Evolutionary conservation across 345 rosid species (phyloP).

Genomic region (Salix viminalis): DNA sequence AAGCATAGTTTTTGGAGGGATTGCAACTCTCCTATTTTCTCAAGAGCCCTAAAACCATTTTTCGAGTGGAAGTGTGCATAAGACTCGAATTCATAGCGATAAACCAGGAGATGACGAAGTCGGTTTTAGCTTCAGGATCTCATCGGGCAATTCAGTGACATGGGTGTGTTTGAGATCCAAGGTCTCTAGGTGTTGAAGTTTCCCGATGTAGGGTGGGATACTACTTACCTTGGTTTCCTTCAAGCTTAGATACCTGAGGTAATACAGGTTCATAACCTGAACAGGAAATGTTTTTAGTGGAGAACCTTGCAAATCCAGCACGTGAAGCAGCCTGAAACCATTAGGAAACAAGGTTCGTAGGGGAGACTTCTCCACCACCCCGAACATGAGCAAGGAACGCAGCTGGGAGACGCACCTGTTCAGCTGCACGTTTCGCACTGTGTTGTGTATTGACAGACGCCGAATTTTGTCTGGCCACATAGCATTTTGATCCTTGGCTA

Average conservation of each 20-base stretch:
- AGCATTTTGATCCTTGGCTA: not conserved
- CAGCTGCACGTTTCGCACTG: not conserved
- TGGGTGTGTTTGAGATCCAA: conserved; percentile 24
- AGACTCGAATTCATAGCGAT: conserved; percentile 8
- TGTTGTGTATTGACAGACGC: conserved; percentile 15
- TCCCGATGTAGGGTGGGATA: conserved; percentile 17
- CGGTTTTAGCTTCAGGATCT: conserved; percentile 14
- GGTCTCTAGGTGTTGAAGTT: conserved; percentile 28
- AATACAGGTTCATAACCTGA: conserved; percentile 2
- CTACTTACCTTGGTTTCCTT: conserved; percentile 6
- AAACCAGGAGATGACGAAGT: conserved; percentile 21
- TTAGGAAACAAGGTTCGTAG: not conserved
- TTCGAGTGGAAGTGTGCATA: conserved; percentile 4
- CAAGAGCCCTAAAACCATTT: conserved; percentile 8
- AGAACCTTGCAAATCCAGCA: conserved; percentile 21
- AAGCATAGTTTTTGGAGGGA: not conserved
- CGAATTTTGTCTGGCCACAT: conserved; percentile 2
- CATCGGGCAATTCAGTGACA: conserved; percentile 14
- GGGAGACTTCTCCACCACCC: conserved; percentile 15
- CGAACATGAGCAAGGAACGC: conserved; percentile 23
- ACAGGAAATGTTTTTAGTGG: conserved; percentile 17
- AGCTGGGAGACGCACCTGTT: not conserved
- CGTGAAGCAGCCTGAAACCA: conserved; percentile 11
- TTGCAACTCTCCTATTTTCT: conserved; percentile 12
- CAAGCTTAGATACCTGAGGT: conserved; percentile 14